Evolutionary conservation across 2,329 filamentous ascomycete species (phyloP).

Genomic region (Fusarium chuoi): DNA sequence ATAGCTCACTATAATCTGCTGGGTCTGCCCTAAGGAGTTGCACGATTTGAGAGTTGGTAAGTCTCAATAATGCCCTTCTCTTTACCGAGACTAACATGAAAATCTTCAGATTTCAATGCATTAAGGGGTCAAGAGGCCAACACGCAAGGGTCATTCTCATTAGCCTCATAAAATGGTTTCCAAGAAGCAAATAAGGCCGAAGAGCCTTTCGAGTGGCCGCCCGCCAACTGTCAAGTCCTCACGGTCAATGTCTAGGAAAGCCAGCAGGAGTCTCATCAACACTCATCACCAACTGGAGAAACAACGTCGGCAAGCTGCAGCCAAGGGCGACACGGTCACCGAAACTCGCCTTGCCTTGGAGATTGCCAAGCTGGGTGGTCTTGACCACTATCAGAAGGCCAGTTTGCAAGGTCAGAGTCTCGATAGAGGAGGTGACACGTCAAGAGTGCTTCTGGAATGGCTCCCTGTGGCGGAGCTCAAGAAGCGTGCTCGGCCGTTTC

Average conservation of each 20-base stretch:
- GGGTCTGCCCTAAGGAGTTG: background rate
- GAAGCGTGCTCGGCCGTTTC: slow-evolving; percentile 52
- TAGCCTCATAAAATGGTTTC: slow-evolving; percentile 52
- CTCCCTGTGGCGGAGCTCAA: slow-evolving; percentile 52
- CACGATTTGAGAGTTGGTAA: background rate
- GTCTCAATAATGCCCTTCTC: background rate
- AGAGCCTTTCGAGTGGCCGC: slow-evolving; percentile 61
- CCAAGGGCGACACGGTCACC: slow-evolving; percentile 60
- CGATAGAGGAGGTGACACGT: slow-evolving; percentile 75
- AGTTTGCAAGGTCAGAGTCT: slow-evolving; percentile 75
- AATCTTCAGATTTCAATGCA: slow-evolving; percentile 9
- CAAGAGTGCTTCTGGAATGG: slow-evolving; percentile 72
- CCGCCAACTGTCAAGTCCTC: slow-evolving; percentile 64
- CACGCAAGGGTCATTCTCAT: background rate
- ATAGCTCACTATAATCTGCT: background rate
- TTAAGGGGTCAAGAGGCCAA: slow-evolving; percentile 4
- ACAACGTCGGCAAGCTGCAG: slow-evolving; percentile 64
- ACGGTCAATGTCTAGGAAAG: slow-evolving; percentile 71
- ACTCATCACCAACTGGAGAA: slow-evolving; percentile 74
- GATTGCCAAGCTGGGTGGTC: slow-evolving; percentile 67
- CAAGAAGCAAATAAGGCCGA: slow-evolving; percentile 57
- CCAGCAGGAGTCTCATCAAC: slow-evolving; percentile 72
- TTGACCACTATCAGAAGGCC: slow-evolving; percentile 72
- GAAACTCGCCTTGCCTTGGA: slow-evolving; percentile 62
- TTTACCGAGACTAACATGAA: slow-evolving; percentile 26